phyloP scores from a whole-genome alignment of 148 eudicot genomes.

The Dysphania ambrosioides region DNA sequence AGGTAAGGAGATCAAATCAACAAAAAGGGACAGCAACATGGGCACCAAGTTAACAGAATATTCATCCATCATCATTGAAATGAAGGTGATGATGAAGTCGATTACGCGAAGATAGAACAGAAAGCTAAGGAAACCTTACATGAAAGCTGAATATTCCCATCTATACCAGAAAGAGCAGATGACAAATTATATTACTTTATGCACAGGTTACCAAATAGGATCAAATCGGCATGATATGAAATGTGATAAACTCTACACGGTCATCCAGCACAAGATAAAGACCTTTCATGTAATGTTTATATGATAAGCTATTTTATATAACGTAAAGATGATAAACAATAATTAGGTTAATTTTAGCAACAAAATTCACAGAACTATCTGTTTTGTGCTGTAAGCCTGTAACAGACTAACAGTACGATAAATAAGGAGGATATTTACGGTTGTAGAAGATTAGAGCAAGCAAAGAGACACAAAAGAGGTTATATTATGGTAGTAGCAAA shows the following conservation, averaged over 20 bases:
- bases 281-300: neutral
- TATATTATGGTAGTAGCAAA: conserved; percentile 1
- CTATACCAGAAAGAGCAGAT: conserved; percentile 1
- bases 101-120: neutral
- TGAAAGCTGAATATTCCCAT: conserved; percentile 2
- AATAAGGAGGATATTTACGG: neutral
- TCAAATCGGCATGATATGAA: conserved; percentile 3
- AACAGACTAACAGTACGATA: too few species aligned
- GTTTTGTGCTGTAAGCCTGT: neutral
- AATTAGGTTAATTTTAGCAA: neutral
- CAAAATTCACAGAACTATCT: neutral
- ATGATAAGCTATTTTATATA: neutral
- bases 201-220: neutral
- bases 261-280: neutral
- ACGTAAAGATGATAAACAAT: neutral
- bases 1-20: conserved; percentile 26
- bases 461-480: neutral
- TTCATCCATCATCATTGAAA: conserved; percentile 22
- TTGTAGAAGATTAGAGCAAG: neutral
- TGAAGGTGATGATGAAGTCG: conserved; percentile 14
- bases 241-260: neutral
- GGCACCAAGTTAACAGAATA: conserved; percentile 24
- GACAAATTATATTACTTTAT: conserved; percentile 2
- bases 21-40: conserved; percentile 16
- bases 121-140: neutral